Evolutionary conservation across 1,139 yeast genomes (phyloP).

Genomic region (Hemisphaericaspora xylofermentans): DNA sequence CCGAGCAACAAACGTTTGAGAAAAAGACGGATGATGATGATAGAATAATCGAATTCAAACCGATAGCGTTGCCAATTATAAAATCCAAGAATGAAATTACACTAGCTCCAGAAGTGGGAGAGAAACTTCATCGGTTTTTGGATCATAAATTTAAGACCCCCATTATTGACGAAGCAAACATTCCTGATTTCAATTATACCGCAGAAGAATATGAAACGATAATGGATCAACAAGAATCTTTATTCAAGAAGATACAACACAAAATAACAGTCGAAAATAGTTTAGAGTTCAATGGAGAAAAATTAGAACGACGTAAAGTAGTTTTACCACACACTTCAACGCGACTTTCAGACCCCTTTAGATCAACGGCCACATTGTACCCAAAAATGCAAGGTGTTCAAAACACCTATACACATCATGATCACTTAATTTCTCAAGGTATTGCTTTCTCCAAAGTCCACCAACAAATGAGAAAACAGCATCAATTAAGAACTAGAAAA

Average conservation of each 20-base stretch:
- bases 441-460: conserved; percentile 68
- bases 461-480: conserved; percentile 63
- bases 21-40: conserved; percentile 43
- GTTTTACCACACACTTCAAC: conserved; percentile 44
- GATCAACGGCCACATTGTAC: conserved; percentile 37
- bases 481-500: conserved; percentile 67
- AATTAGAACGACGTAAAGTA: conserved; percentile 44
- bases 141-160: conserved; percentile 45
- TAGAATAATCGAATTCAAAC: conserved; percentile 31
- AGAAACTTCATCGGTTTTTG: conserved; percentile 54
- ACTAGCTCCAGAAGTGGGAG: conserved; percentile 30
- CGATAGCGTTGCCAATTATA: conserved; percentile 29
- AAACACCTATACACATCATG: conserved; percentile 58
- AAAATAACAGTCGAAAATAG: conserved; percentile 37
- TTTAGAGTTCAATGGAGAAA: conserved; percentile 43
- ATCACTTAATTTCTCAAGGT: conserved; percentile 77
- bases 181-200: conserved; percentile 33
- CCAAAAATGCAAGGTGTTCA: conserved; percentile 41
- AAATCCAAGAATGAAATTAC: conserved; percentile 18
- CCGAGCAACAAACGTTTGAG: conserved; percentile 32
- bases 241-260: conserved; percentile 29
- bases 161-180: conserved; percentile 39
- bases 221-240: conserved; percentile 30
- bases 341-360: conserved; percentile 42
- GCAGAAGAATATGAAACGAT: conserved; percentile 35